These are phyloP conservation scores for Epichloe sylvatica DNA, from an alignment of 2,329 filamentous ascomycete species.

Conservation along the genomic window DNA sequence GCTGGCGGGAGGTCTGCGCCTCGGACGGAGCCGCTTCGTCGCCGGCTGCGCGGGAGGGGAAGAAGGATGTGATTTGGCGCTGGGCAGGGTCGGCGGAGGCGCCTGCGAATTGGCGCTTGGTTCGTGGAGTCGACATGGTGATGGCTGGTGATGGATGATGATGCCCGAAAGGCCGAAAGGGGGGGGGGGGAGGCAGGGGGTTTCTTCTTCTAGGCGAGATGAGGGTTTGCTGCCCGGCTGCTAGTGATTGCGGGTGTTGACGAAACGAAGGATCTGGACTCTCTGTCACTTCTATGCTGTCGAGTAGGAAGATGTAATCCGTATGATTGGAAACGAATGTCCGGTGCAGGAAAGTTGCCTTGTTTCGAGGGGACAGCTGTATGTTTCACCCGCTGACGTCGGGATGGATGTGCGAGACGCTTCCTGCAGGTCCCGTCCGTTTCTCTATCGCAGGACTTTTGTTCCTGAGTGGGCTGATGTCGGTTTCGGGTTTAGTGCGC, in stretches of 20 bases:
- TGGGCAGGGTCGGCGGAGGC: conserved; percentile 43
- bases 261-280: too few species aligned
- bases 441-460: background rate
- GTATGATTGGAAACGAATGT: too few species aligned
- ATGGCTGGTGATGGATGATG: conserved; percentile 19
- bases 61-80: conserved; percentile 52
- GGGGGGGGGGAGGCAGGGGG: too few species aligned
- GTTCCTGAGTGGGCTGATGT: too few species aligned
- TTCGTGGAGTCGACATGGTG: conserved; percentile 38
- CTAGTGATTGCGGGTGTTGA: background rate
- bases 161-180: too few species aligned
- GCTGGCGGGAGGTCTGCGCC: conserved; percentile 19
- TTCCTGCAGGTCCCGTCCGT: background rate
- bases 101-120: conserved; percentile 49
- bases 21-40: conserved; percentile 18
- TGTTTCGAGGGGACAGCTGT: background rate
- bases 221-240: background rate
- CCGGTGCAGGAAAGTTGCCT: background rate
- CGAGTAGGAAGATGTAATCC: too few species aligned
- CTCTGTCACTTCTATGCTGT: too few species aligned
- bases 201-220: background rate
- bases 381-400: background rate
- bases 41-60: conserved; percentile 28
- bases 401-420: background rate
- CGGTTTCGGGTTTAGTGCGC: too few species aligned